Evolutionary conservation across 306 rosid species (phyloP), one percentile per base, ranked within the genome.

Genomic region (Arachis stenosperma): DNA sequence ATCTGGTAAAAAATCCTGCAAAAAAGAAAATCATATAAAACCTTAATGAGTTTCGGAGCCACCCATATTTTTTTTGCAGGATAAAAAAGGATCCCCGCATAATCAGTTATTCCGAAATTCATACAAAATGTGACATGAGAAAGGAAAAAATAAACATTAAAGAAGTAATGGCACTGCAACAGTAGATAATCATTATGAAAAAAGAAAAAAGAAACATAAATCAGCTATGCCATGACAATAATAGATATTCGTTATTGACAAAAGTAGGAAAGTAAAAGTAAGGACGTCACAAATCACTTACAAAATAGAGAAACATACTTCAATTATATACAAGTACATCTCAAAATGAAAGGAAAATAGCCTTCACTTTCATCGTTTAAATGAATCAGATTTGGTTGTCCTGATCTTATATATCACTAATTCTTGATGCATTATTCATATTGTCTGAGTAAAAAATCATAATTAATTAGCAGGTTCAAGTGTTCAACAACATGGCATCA

Each of bases 1-100:
- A 69, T 68, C 80, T 27, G 84, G 90, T 59, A 89, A 78, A 61
- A 70, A 78, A 72, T 82, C 83, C 97, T 90, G 88, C 75, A 85
- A 73, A 67, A 78, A 85, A 73, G 63, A 78, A 17, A 70, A 65
- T 62, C 63, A 79, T 1, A 42, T 40, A 33, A 63, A 62, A 43
- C 65, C 44, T 59, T 53, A 67, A 63, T 82, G 44, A 78, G 74
- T 70, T 76, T 60, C 57, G 61, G 52, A 73, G 67, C 43, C 56
- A 30, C 6, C 73, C 65, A 48, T 27, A 47, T 11, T 74, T 43
- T 43, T 67, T 47, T 61, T 41, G 54, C 47, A 47, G 37, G 64
- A 42, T 15, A 64, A 39, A 13, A 77, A 47, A 11, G 54, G 44
- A 81, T 46, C 29, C 4, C 48, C 48, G 40, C 14, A 52, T 53